A percentile compares a stretch with the other conserved stretches of the same genome.
Conservation (phyloP, 192 early-diverging fungal genomes). For the Coemansia sp. region DNA sequence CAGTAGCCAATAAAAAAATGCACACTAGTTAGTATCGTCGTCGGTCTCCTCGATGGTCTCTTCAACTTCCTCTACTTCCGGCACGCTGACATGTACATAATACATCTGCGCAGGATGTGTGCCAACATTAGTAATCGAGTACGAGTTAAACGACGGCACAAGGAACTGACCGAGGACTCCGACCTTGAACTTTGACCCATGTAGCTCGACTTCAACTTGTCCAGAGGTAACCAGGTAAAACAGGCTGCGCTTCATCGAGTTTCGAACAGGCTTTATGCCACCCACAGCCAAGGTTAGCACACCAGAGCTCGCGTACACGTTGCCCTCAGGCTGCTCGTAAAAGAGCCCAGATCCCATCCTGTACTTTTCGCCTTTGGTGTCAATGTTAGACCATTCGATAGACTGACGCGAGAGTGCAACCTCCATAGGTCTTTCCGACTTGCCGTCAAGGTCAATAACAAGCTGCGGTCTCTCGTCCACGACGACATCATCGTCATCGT, state of each 20-base stretch:
- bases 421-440: constrained; percentile 10
- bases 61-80: neutral
- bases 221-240: constrained; percentile 48
- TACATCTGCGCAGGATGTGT: constrained; percentile 51
- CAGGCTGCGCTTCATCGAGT: constrained; percentile 15
- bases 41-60: constrained; percentile 11
- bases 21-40: constrained; percentile 4
- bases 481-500: constrained; percentile 46
- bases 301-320: constrained; percentile 22
- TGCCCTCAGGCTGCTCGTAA: constrained; percentile 17
- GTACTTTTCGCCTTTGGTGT: constrained; percentile 23
- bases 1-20: neutral
- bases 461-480: constrained; percentile 16
- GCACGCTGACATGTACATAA: constrained; percentile 27
- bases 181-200: constrained; percentile 31
- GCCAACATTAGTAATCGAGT: constrained; percentile 44
- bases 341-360: constrained; percentile 31
- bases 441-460: constrained; percentile 22
- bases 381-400: constrained; percentile 32
- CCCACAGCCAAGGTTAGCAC: constrained; percentile 34
- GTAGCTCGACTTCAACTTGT: constrained; percentile 36
- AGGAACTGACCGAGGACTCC: constrained; percentile 48
- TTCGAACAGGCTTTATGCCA: constrained; percentile 34
- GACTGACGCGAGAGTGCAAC: constrained; percentile 36
- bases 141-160: constrained; percentile 36